Conservation (phyloP, 2,329 filamentous ascomycete species). For the Alternaria metachromatica region DNA sequence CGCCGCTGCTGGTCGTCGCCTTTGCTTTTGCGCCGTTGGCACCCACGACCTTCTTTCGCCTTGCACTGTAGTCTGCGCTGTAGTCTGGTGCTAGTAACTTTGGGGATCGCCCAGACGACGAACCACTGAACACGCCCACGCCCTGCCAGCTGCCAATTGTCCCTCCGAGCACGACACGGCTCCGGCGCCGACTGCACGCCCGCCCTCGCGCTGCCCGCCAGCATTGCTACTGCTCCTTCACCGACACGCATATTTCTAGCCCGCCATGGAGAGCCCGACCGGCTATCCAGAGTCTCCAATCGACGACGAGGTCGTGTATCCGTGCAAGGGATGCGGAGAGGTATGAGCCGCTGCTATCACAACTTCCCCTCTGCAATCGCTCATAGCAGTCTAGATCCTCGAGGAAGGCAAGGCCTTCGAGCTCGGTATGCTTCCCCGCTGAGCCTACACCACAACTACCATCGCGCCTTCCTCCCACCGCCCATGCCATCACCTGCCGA, state of each 20-base stretch:
- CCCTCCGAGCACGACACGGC: not conserved
- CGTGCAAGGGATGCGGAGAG: slow-evolving; percentile 69
- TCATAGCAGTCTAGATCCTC: slow-evolving; percentile 71
- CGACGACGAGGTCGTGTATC: slow-evolving; percentile 60
- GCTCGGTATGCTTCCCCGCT: slow-evolving; percentile 70
- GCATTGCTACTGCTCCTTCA: not conserved
- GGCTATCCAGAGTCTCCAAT: slow-evolving; percentile 60
- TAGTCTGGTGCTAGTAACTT: not conserved
- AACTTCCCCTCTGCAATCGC: slow-evolving; percentile 15
- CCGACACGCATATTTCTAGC: slow-evolving; percentile 7
- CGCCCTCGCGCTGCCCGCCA: not conserved
- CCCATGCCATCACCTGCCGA: not conserved
- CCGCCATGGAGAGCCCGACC: slow-evolving; percentile 61
- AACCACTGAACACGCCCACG: slow-evolving; percentile 1
- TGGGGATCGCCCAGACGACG: slow-evolving; percentile 9
- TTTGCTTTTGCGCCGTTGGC: slow-evolving; percentile 7
- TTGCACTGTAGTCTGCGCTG: not conserved
- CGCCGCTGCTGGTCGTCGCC: not conserved
- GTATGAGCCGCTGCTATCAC: slow-evolving; percentile 27
- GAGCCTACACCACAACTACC: slow-evolving; percentile 8
- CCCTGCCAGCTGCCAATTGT: not conserved
- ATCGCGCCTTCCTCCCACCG: slow-evolving; percentile 19
- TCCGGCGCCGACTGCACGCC: not conserved
- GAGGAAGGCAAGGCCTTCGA: slow-evolving; percentile 99
- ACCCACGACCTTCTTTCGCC: not conserved